Evolutionary conservation across 768 basidiomycete species (phyloP), one percentile per base, ranked within the genome.

Genomic region (Leccinum barrowsii): DNA sequence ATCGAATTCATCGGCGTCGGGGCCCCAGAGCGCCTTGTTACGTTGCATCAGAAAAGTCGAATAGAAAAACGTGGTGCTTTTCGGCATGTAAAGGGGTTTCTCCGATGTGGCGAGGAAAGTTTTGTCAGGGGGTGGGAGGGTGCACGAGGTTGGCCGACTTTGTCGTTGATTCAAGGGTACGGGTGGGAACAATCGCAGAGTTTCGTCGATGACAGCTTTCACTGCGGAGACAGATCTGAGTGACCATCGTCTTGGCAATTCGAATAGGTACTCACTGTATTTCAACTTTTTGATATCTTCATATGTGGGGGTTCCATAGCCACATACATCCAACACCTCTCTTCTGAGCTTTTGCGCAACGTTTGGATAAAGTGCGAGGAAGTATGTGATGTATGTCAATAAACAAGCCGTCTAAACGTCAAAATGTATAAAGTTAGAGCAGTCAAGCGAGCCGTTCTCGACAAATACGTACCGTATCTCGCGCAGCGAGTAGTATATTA

Each of bases 151-250:
- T 1, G 74, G 64, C 47, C 86, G 80, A 42, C 76, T 78, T 72
- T 87, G 84, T 32, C 88, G 80, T 42, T 83, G 75, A 65, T 90
- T 91, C 44, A 89, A 72, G 7, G 90, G 89, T 0, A 92, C 87
- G 7, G 90, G 88, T 4, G 90, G 90, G 73, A 86, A 93, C 1
- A 93, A 74, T 17, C 90, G 80, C 22, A 93, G 77, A 0, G 85
- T 85, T 66, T 93, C 91, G 60, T 92, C 88, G 44, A 92, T 82
- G 37, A 91, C 87, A 11, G 89, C 89, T 58, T 84, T 82, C 77
- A 89, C 87, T 84, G 50, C 58, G 55, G 17, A 24, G 8, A 54
- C 8, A 35, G n/a, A 54, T 63, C 12, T 34, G 7, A 67, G 59
- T 50, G 12, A 30, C 12, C 28, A 54, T 30, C 32, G 2, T 60